A percentile compares a stretch with the other conserved stretches of the same genome.
phyloP scores from a whole-genome alignment of 2,329 filamentous ascomycete species.

The Arthrobotrys sphaeroides region DNA sequence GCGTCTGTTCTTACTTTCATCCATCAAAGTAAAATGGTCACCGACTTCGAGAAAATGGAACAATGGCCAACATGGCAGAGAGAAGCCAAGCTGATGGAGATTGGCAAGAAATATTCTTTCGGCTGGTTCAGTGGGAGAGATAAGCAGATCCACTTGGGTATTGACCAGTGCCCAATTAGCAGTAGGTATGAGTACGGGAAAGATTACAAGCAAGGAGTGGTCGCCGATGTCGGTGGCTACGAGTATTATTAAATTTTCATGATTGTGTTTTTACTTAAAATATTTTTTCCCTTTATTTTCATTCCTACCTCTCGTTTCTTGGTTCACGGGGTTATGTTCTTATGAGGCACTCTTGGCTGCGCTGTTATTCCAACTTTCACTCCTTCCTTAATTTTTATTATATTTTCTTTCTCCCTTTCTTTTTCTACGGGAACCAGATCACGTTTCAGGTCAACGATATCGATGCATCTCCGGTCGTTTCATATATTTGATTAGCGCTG shows the following conservation, averaged over 20 bases:
- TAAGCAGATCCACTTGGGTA: slow-evolving; percentile 76
- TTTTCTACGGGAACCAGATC: not conserved
- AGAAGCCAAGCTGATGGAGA: slow-evolving; percentile 68
- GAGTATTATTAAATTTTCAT: slow-evolving; percentile 41
- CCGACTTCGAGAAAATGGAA: slow-evolving; percentile 76
- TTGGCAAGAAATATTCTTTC: slow-evolving; percentile 76
- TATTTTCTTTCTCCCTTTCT: not conserved
- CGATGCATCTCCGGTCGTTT: not conserved
- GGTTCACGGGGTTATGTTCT: not conserved
- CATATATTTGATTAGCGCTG: not conserved
- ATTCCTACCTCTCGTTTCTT: not conserved
- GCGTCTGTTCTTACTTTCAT: slow-evolving; percentile 79
- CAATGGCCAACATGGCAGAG: slow-evolving; percentile 71
- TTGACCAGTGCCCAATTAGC: slow-evolving; percentile 68
- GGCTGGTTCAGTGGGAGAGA: slow-evolving; percentile 81
- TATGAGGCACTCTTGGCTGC: not conserved
- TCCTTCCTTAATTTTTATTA: slow-evolving; percentile 12
- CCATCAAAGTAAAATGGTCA: slow-evolving; percentile 81
- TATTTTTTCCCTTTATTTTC: not conserved
- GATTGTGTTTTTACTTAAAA: not conserved
- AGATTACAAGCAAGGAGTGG: slow-evolving; percentile 52
- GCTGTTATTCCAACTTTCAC: not conserved
- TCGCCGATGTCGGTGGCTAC: slow-evolving; percentile 40
- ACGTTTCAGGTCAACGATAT: not conserved
- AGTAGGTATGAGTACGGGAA: slow-evolving; percentile 46